Evolutionary conservation across 306 rosid genomes (phyloP).

Genomic region (Neltuma alba): DNA sequence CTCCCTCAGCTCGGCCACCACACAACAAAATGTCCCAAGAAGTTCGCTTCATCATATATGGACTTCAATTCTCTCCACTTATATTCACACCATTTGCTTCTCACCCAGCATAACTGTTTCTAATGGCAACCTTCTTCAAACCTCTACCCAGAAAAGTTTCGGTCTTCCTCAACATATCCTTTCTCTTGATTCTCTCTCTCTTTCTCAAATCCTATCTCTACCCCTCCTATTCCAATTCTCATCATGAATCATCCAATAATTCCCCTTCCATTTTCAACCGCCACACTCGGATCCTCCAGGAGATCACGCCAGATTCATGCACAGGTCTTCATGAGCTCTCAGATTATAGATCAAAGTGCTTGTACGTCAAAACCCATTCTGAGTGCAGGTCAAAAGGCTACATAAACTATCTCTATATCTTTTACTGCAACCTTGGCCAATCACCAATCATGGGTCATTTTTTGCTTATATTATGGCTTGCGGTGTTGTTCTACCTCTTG

Average conservation of each 20-base stretch:
- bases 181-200: constrained; percentile 36
- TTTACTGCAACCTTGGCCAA: too few species aligned
- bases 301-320: too few species aligned
- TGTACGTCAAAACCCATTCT: too few species aligned
- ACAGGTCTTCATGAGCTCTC: too few species aligned
- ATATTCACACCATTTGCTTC: not conserved
- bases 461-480: too few species aligned
- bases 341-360: too few species aligned
- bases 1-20: not conserved
- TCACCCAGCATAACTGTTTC: not conserved
- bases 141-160: constrained; percentile 26
- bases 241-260: not conserved
- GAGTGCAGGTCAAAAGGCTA: too few species aligned
- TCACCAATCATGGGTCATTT: too few species aligned
- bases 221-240: not conserved
- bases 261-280: not conserved
- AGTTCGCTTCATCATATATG: not conserved
- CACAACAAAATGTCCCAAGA: not conserved
- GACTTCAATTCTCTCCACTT: not conserved
- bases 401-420: too few species aligned
- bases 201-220: constrained; percentile 20
- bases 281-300: too few species aligned
- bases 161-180: constrained; percentile 42
- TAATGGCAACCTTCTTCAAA: constrained; percentile 25
- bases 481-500: too few species aligned